Base-by-base conservation (phyloP, 164 flowering plant genomes). In the Berberis thunbergii region DNA sequence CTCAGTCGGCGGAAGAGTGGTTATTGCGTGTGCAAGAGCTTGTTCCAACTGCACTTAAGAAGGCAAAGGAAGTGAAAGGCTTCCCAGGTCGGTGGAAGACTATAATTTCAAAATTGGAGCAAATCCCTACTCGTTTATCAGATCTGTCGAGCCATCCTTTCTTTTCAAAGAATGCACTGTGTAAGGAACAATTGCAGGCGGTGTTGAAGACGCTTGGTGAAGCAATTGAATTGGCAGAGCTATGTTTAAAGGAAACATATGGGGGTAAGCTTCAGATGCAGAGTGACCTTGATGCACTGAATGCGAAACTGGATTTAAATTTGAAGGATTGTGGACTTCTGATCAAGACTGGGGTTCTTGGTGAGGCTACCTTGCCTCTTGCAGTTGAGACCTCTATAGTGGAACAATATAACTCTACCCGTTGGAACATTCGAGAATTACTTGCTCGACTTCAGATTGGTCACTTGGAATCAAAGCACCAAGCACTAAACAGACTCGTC, bases 381-480 rank as follows among this genome's bases (percentile, higher is more conserved):
- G 41, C 76, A 38, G 60, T 68, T 41, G 57, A 7, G 4, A 41
- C 73, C 1, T 72, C 59, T 43, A 71, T 84, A 7, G 72, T 74
- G 4, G 85, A 83, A 62, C 65, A 75, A 2, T 88, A 81, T 64
- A 67, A 68, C 42, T 44, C 70, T 5, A 12, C 42, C 6, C 69
- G 54, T 54, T 62, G 73, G 57, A 76, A 77, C 64, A 53, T 84
- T 26, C 70, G 84, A 64, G 98, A 89, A 69, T 74, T 93, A 70
- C 81, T 93, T 5, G 98, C 97, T 3, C 73, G 98, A 45, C 96
- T 93, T 79, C 98, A 93, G 77, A 93, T 93, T 44, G 98, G 98
- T 11, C 89, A 86, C 56, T 74, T 86, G 76, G 91, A 93, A 65
- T 77, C 96, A 0, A 89, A 93, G 68, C 96, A 85, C 64, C 76